Base-by-base conservation (phyloP, 1,139 yeast species). In the Yamadazyma oceani region DNA sequence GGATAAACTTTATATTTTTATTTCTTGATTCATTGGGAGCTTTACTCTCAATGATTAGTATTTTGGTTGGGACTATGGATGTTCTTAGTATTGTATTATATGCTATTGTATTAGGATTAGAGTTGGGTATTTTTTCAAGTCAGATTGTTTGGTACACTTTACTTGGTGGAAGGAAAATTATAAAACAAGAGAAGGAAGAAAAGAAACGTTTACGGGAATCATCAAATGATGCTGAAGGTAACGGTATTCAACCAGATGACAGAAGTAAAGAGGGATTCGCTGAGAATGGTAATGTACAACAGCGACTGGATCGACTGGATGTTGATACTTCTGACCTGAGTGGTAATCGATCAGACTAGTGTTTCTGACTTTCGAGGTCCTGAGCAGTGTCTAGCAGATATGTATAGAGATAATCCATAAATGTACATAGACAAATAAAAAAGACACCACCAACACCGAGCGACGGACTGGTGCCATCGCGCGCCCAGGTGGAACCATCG, bases 1-100 rank as follows among this genome's bases (percentile, higher is more conserved):
- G 97, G 0, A 83, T 90, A 51, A 88, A 88, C 55, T 88, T 90
- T 55, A 51, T 82, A n/a, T 90, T 90, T 50, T 66, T 90, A 41
- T 51, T 67, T n/a, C 70, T 89, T 55, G 97, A 90, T 57, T 75
- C 86, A 7, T 49, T 73, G 36, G 97, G 97, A 9, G 97, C 97
- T 0, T 58, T 87, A 34, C 75, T 87, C 41, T 84, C 90, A 12
- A 68, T 86, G 55, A 64, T 83, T 43, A 77, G 89, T 57, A 70
- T 84, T 31, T 62, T 79, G n/a, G 72, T 78, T 35, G 83, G 84
- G 0, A 49, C 50, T 10, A 60, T 85, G 64, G 96, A 89, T 56
- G 60, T 82, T 26, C 75, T 90, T 78, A 94, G 96, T 40, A 75
- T 87, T 46, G 69, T 84, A 0, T 66, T 89, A 32, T 90, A 89